Percentiles rank a stretch among this genome's conserved stretches.
Conservation (phyloP, 768 basidiomycete genomes). For the Kwoniella sp. region DNA sequence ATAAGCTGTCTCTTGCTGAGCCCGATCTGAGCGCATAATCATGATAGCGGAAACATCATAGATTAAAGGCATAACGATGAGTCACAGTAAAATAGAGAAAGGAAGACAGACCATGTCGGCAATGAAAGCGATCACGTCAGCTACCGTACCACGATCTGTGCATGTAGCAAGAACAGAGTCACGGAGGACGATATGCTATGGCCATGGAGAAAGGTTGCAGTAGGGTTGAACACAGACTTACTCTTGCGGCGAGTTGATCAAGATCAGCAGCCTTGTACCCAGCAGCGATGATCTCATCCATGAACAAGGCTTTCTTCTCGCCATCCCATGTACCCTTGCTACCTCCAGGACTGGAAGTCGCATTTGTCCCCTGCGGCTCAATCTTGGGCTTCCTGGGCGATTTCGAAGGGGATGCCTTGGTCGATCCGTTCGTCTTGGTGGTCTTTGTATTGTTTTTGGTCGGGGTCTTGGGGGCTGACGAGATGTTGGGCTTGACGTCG, state of each 20-base stretch:
- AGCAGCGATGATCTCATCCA: constrained; percentile 33
- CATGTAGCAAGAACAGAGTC: too few relatives aligned
- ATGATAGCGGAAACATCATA: too few relatives aligned
- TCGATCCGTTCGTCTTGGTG: not conserved
- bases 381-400: constrained; percentile 10
- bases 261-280: constrained; percentile 35
- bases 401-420: not conserved
- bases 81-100: not conserved
- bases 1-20: constrained; percentile 38
- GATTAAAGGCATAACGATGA: too few relatives aligned
- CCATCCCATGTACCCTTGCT: constrained; percentile 30
- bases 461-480: not conserved
- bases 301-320: constrained; percentile 24
- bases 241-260: constrained; percentile 27
- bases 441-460: not conserved
- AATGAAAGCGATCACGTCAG: not conserved
- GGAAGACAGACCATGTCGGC: not conserved
- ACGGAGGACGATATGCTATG: too few relatives aligned
- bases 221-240: too few relatives aligned
- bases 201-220: too few relatives aligned
- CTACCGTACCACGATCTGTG: too few relatives aligned
- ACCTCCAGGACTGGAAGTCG: not conserved
- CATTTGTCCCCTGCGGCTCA: not conserved
- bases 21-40: constrained; percentile 24
- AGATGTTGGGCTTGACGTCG: not conserved